Percentiles rank a stretch among this genome's conserved stretches.
Conservation (phyloP, 169 alveolate species). For the Blepharisma undulans region DNA sequence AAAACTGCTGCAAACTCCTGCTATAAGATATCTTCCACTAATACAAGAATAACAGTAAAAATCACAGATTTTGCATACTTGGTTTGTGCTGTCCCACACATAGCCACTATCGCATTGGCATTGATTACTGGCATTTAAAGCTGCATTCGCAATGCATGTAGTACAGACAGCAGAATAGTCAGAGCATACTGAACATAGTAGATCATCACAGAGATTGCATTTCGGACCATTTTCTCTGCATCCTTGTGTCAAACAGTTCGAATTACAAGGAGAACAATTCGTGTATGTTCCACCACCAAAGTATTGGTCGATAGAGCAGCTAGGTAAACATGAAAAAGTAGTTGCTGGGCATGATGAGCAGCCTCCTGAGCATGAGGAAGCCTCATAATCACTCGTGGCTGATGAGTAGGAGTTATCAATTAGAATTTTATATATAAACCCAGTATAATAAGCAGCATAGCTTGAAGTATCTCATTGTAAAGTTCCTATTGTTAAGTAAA, state of each 20-base stretch:
- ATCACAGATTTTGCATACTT: background rate
- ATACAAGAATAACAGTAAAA: background rate
- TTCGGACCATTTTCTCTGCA: background rate
- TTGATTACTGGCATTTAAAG: background rate
- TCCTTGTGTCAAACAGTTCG: background rate
- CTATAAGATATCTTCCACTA: background rate
- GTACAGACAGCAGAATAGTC: background rate
- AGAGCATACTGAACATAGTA: background rate
- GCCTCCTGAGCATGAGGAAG: background rate
- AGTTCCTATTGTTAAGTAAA: background rate
- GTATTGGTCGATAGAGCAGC: background rate
- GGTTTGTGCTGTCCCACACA: background rate
- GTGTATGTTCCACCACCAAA: background rate
- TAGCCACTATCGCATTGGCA: background rate
- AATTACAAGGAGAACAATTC: background rate
- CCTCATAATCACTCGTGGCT: background rate
- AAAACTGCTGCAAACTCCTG: background rate
- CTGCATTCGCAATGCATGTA: background rate
- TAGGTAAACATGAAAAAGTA: background rate
- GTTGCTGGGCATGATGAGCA: background rate
- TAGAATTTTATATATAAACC: background rate
- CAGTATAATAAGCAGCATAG: background rate
- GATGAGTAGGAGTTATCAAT: background rate
- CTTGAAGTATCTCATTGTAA: background rate
- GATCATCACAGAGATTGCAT: slow-evolving; percentile 5